Evolutionary conservation across 306 rosid genomes (phyloP).

Genomic region (Boehmeria nivea): DNA sequence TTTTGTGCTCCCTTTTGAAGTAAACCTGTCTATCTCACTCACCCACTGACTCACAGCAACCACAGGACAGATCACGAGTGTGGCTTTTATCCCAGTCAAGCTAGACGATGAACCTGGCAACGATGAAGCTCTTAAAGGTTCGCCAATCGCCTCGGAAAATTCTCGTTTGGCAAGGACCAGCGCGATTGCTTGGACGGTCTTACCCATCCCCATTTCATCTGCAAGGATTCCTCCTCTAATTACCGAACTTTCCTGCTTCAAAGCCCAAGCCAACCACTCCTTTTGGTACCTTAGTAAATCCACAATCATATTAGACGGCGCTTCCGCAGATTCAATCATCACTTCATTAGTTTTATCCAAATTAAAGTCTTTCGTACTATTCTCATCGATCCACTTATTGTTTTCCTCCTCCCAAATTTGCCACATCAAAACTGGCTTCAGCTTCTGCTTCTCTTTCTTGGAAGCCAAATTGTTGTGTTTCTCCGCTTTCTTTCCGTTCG

Average conservation of each 20-base stretch:
- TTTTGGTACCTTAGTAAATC: constrained; percentile 82
- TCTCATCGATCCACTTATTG: constrained; percentile 61
- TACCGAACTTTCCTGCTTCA: constrained; percentile 56
- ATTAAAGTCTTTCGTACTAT: constrained; percentile 31
- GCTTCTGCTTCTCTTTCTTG: constrained; percentile 19
- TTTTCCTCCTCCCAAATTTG: constrained; percentile 56
- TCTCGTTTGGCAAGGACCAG: constrained; percentile 84
- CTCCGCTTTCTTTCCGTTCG: constrained; percentile 7
- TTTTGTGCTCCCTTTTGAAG: constrained; percentile 69
- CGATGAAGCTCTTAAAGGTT: no score
- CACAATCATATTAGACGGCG: constrained; percentile 56
- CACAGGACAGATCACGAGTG: constrained; percentile 86
- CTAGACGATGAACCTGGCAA: constrained; percentile 40
- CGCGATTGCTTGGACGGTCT: constrained; percentile 90
- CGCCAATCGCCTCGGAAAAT: constrained; percentile 8
- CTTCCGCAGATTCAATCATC: constrained; percentile 54
- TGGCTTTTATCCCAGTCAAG: constrained; percentile 44
- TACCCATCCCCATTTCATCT: constrained; percentile 99
- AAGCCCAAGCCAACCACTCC: constrained; percentile 93
- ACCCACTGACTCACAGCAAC: constrained; percentile 92
- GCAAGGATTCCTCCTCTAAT: constrained; percentile 89
- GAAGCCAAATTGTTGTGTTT: constrained; percentile 18
- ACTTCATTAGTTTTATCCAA: constrained; percentile 48
- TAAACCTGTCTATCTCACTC: constrained; percentile 68
- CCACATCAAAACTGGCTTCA: constrained; percentile 49